Base-by-base conservation (phyloP, 2,329 filamentous ascomycete genomes). In the Seiridium unicorne region DNA sequence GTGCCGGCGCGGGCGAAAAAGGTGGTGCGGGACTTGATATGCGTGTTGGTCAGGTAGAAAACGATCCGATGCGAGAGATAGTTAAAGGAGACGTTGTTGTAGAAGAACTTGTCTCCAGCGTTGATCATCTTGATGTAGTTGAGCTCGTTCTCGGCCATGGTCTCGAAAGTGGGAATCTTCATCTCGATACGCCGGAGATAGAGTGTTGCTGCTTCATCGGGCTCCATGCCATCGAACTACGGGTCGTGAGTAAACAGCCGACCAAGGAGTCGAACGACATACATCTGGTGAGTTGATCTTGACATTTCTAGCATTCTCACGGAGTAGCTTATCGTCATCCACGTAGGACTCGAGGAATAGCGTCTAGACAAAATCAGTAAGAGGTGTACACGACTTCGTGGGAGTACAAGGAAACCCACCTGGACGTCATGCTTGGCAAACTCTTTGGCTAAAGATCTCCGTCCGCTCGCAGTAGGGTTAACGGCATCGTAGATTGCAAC, bases 51-150 rank as follows among this genome's bases (percentile, higher is more conserved):
- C 51, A 99, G 86, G 75, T 98, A 99, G 77, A 99, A 99, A 59
- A 99, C 94, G 66, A 99, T 99, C 62, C 95, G 88, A 73, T 99
- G 93, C 0, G 93, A 96, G 38, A 99, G 84, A 72, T 99, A 99
- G 68, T 93, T 94, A 74, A 99, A 98, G 71, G 90, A 93, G 73
- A 95, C 91, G 66, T 98, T 97, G 79, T 99, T 99, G 76, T 98
- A 94, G 68, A 94, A 90, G 71, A 99, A 90, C 66, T 92, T 88
- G 71, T 94, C 88, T 49, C 95, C 95, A 6, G 95, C 95, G 68
- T 99, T 99, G 73, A 98, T 96, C 94, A 99, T 97, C 80, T 97
- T 97, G 78, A 99, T 94, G 77, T 94, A 99, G 73, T 98, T 97
- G 64, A 99, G 83, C 66, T 98, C 93, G 36, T 84, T 83, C 74